Base-by-base conservation (phyloP, 108 stramenopile genomes). In the Thalassiosira profunda region DNA sequence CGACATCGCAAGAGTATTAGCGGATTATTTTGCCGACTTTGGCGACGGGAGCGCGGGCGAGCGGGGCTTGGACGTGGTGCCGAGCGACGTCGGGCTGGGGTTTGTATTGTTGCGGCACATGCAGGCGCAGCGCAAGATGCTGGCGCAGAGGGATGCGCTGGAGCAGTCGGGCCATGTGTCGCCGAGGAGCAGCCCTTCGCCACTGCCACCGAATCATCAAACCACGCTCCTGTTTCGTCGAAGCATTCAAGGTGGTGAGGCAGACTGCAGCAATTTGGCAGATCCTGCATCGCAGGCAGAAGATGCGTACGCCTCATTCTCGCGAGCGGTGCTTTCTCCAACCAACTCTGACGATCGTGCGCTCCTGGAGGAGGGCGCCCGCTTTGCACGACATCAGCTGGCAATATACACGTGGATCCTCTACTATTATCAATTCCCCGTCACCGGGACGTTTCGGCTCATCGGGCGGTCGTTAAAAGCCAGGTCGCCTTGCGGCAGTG, bases 351-450 rank as follows among this genome's bases (percentile, higher is more conserved):
- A 63, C 4, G 92, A 95, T 72, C 47, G 58, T 18, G 36, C 59
- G 6, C 52, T 72, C 6, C 44, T 97, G 10, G 79, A 87, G 49
- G 96, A 97, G 79, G 96, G 91, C n/a, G 89, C 93, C 17, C 83
- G 84, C 23, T 94, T 92, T 80, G 80, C 91, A 4, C 72, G 82
- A 28, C 87, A 92, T 62, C 90, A 91, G 30, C 65, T 97, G 17
- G 84, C 92, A 33, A 92, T 94, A 10, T 97, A 97, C 72, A 95
- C 94, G 24, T 95, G 94, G 92, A 79, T 90, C 51, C 65, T 97
- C 6, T 97, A 94, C 58, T 74, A 86, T 12, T 97, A 91, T 76
- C 80, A 84, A 54, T 81, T 86, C 58, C 93, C 94, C n/a, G 49
- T 91, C 17, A 84, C 86, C 8, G 94, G 94, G 7, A 46, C 85